Evolutionary conservation across 164 flowering plant species (phyloP).

Genomic region (Akebia trifoliata): DNA sequence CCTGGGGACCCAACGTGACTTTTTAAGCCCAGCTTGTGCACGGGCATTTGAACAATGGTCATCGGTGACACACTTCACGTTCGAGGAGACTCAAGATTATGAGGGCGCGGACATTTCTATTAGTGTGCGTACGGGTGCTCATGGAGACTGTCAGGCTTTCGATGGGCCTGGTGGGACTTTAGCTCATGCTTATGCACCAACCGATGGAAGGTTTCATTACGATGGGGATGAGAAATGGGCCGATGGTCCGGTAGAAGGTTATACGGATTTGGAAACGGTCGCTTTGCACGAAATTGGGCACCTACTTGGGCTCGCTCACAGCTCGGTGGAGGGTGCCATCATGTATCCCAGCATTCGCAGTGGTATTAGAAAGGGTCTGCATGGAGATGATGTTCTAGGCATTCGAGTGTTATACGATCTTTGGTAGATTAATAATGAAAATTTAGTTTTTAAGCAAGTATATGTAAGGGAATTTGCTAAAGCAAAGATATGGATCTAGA

Average conservation of each 20-base stretch:
- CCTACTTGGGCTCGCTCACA: slow-evolving; percentile 3
- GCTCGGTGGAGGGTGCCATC: neutral
- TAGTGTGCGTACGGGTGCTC: too few species aligned
- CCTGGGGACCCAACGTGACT: neutral
- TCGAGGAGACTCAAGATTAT: too few species aligned
- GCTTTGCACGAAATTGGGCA: slow-evolving; percentile 11
- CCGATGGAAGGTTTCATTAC: neutral
- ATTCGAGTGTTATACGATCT: neutral
- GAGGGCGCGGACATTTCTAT: too few species aligned
- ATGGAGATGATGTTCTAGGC: neutral
- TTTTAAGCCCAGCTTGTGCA: neutral
- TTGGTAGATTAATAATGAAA: too few species aligned
- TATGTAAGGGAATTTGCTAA: too few species aligned
- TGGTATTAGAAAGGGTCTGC: neutral
- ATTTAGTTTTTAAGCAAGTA: too few species aligned
- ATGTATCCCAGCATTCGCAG: neutral
- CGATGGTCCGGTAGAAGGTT: neutral
- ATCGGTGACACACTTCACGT: neutral
- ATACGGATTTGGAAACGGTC: neutral
- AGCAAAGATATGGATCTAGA: too few species aligned
- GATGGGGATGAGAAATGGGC: neutral
- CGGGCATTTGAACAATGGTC: slow-evolving; percentile 18
- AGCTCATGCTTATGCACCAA: neutral
- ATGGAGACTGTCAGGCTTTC: neutral
- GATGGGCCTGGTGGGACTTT: slow-evolving; percentile 6